phyloP scores from a whole-genome alignment of 495 filamentous ascomycete genomes.

The Hypomontagnella monticulosa region DNA sequence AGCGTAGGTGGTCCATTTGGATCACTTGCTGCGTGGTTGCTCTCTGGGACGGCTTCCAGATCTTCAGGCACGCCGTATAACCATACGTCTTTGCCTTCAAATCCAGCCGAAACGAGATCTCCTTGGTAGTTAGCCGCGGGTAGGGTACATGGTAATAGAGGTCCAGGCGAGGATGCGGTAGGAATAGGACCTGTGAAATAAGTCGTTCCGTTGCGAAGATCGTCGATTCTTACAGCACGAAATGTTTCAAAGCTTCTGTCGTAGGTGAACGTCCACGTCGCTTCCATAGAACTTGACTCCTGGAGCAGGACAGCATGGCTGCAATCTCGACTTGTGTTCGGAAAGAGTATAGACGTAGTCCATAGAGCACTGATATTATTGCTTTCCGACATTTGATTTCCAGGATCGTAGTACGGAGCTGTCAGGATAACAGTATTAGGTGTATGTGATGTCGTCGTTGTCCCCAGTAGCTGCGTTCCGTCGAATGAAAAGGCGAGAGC shows the following conservation, averaged over 20 bases:
- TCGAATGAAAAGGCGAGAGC: constrained; percentile 83
- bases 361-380: constrained; percentile 80
- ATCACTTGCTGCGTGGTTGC: constrained; percentile 42
- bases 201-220: constrained; percentile 77
- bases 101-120: constrained; percentile 80
- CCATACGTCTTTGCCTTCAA: constrained; percentile 77
- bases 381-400: constrained; percentile 60
- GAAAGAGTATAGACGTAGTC: constrained; percentile 90
- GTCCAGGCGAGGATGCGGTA: constrained; percentile 51
- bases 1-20: constrained; percentile 40
- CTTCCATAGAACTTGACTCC: constrained; percentile 73
- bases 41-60: constrained; percentile 65
- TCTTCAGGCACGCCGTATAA: constrained; percentile 82
- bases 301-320: constrained; percentile 80
- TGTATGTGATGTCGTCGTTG: constrained; percentile 69
- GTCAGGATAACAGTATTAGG: constrained; percentile 81
- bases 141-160: constrained; percentile 70
- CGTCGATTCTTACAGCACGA: constrained; percentile 77
- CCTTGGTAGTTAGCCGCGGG: constrained; percentile 74
- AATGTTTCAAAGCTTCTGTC: constrained; percentile 81
- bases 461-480: constrained; percentile 85
- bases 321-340: constrained; percentile 76
- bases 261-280: constrained; percentile 81
- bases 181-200: constrained; percentile 81
- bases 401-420: constrained; percentile 78